A percentile compares a stretch with the other conserved stretches of the same genome.
phyloP scores from a whole-genome alignment of 768 basidiomycete genomes.

The Hysterangium stoloniferum region DNA sequence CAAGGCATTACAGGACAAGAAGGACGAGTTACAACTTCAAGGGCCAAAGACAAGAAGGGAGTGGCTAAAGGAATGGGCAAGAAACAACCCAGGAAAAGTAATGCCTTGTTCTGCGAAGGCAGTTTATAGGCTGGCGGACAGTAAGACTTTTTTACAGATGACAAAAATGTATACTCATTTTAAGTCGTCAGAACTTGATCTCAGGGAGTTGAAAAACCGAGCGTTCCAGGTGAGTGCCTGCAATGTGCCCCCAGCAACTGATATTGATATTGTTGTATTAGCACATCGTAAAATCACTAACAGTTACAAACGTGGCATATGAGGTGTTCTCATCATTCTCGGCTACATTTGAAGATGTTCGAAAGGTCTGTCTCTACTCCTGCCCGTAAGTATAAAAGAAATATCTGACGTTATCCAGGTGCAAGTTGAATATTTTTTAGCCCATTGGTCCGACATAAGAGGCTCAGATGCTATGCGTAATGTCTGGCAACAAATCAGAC shows the following conservation, averaged over 20 bases:
- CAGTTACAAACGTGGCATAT: conserved; percentile 72
- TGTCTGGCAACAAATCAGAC: conserved; percentile 80
- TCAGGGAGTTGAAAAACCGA: conserved; percentile 63
- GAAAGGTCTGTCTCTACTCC: conserved; percentile 42
- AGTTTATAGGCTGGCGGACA: conserved; percentile 74
- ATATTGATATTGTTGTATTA: conserved; percentile 19
- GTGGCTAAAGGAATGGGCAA: conserved; percentile 70
- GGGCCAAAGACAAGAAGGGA: conserved; percentile 40
- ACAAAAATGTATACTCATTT: no score
- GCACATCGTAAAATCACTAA: conserved; percentile 72
- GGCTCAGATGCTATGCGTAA: conserved; percentile 74
- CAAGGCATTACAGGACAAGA: conserved; percentile 8
- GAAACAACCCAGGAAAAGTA: conserved; percentile 50
- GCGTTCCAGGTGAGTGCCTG: conserved; percentile 43
- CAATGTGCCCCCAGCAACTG: background rate
- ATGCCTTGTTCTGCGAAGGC: conserved; percentile 81
- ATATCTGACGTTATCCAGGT: conserved; percentile 27
- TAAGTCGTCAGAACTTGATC: conserved; percentile 50
- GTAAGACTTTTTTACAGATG: conserved; percentile 46
- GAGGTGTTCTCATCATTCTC: conserved; percentile 85
- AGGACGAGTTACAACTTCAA: background rate
- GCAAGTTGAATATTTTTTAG: conserved; percentile 71
- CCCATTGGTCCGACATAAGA: conserved; percentile 78
- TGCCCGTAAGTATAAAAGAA: background rate
- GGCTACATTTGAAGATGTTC: conserved; percentile 70